These are phyloP conservation scores for Trichoderma aggressivum DNA, from an alignment of 2,329 filamentous ascomycete species.

Conservation along the genomic window DNA sequence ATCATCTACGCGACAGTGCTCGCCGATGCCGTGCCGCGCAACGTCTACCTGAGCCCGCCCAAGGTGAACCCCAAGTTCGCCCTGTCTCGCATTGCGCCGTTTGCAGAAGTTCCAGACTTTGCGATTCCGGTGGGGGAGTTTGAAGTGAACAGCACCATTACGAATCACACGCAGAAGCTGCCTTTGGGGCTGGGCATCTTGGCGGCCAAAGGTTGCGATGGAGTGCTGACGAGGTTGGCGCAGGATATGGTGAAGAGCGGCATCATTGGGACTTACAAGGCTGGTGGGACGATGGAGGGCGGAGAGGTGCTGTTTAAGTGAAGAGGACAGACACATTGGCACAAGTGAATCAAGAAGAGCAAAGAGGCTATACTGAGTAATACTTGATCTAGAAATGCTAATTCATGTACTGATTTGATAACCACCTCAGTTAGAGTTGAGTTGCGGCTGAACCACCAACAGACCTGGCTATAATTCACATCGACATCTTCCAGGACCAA, in stretches of 20 bases:
- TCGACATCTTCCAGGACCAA: no score
- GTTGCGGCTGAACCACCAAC: no score
- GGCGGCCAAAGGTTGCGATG: not conserved
- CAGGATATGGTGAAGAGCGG: not conserved
- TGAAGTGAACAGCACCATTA: not conserved
- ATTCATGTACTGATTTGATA: no score
- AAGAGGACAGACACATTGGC: not conserved
- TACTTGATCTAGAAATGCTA: no score
- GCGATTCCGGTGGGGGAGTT: not conserved
- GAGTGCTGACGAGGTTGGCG: not conserved
- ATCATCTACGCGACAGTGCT: not conserved
- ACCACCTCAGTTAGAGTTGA: no score
- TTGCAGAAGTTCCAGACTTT: not conserved
- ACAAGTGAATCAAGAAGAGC: no score
- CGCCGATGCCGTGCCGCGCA: not conserved
- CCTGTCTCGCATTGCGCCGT: not conserved
- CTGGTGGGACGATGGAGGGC: not conserved
- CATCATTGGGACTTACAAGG: not conserved
- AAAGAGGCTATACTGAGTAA: no score
- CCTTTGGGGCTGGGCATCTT: not conserved
- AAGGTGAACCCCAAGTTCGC: not conserved
- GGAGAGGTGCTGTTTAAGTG: not conserved
- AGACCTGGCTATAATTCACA: no score
- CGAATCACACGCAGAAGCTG: not conserved
- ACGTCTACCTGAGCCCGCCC: not conserved